Evolutionary conservation across 2,329 filamentous ascomycete species (phyloP), one percentile per base, ranked within the genome.

Genomic region (Sporothrix euskadiensis): DNA sequence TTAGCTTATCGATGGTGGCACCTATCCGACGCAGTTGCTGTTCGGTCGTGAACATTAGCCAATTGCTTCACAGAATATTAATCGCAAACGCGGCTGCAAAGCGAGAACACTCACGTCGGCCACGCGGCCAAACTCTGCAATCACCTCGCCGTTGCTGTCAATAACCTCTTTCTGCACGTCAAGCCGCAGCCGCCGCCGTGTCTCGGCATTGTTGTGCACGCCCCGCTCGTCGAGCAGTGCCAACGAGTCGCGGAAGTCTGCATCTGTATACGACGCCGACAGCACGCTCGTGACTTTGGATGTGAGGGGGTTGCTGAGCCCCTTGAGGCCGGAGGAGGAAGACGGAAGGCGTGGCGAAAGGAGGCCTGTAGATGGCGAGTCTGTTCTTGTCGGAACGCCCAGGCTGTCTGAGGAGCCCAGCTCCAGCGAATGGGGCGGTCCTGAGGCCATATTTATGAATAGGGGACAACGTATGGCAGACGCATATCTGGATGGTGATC

Each of bases 151-250:
- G 88, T 98, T 98, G 82, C 92, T 94, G 76, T 95, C 89, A 73
- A 98, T 94, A 52, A 98, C 92, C 79, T 98, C 94, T 80, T 92
- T 95, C 80, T 98, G 94, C 1, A 97, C 86, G 79, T 97, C 90
- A 0, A 97, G 83, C 19, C 94, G 90, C 19, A 98, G 83, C 74
- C 93, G 91, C 6, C 95, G 89, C 70, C 96, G 88, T 2, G 90
- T 91, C 76, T 94, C 92, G 10, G 92, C 87, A 14, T 89, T 93
- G 80, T 97, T 98, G 72, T 87, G 84, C 16, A 94, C 81, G 0
- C 87, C 86, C 49, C 92, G 88, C 69, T 88, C 84, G 81, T 98
- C 95, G 26, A 98, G 84, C 0, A 96, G 89, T 71, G 88, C 85
- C 41, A 99, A 84, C 16, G 94, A 91, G 84, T 97, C 93, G 76